Evolutionary conservation across 139 green algal species (phyloP).

Genomic region (Edaphochlamys debaryana): DNA sequence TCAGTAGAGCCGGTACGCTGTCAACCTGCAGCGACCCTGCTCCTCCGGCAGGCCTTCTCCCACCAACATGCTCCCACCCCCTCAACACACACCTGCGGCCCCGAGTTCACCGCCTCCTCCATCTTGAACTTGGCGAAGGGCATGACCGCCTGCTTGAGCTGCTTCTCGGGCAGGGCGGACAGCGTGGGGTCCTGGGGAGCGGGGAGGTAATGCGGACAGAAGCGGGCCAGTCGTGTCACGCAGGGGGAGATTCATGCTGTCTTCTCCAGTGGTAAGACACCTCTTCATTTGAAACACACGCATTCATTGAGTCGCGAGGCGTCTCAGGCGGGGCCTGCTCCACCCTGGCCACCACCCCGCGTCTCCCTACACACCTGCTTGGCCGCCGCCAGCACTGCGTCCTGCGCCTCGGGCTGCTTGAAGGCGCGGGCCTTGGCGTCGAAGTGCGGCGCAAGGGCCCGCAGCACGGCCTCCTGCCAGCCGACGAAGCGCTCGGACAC

Average conservation of each 20-base stretch:
- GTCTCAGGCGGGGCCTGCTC: no score
- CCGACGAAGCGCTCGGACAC: slow-evolving; percentile 84
- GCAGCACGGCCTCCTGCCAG: slow-evolving; percentile 80
- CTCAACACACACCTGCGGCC: slow-evolving; percentile 68
- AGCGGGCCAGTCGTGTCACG: no score
- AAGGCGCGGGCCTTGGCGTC: slow-evolving; percentile 57
- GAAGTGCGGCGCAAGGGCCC: slow-evolving; percentile 49
- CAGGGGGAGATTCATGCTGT: no score
- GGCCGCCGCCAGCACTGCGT: slow-evolving; percentile 41
- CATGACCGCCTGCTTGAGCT: slow-evolving; percentile 83
- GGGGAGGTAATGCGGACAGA: no score
- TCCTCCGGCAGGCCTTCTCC: no score
- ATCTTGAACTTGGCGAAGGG: slow-evolving; percentile 95
- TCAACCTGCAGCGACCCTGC: no score
- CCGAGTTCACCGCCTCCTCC: slow-evolving; percentile 74
- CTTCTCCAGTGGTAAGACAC: no score
- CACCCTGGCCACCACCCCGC: not conserved
- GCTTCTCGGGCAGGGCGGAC: slow-evolving; percentile 71
- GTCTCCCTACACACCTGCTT: slow-evolving; percentile 40
- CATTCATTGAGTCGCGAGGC: no score
- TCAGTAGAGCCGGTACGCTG: no score
- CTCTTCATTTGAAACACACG: no score
- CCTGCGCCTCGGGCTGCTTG: slow-evolving; percentile 38
- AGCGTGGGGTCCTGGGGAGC: slow-evolving; percentile 28
- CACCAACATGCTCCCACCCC: no score